Conservation (phyloP, 495 filamentous ascomycete genomes). For the Viridothelium virens region DNA sequence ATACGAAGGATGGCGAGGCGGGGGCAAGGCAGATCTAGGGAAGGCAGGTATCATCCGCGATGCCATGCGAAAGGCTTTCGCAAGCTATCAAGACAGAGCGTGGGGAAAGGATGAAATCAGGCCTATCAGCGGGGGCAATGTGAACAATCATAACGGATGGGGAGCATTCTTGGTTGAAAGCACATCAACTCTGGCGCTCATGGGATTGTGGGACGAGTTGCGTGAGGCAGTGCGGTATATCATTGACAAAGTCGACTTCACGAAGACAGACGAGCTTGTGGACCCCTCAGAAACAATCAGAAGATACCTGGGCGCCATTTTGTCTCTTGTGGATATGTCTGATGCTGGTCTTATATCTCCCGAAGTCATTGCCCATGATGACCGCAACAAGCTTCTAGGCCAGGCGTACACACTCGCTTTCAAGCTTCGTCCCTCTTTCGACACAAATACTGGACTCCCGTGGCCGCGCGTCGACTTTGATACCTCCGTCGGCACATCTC, state of each 20-base stretch:
- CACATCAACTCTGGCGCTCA: slow-evolving; percentile 30
- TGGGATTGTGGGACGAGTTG: slow-evolving; percentile 34
- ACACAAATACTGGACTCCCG: slow-evolving; percentile 31
- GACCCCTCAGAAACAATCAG: slow-evolving; percentile 34
- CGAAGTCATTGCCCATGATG: slow-evolving; percentile 17
- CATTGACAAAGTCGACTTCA: slow-evolving; percentile 28
- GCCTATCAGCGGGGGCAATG: slow-evolving; percentile 26
- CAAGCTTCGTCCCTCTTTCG: slow-evolving; percentile 30
- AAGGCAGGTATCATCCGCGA: slow-evolving; percentile 23
- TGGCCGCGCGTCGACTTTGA: slow-evolving; percentile 34
- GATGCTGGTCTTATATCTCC: slow-evolving; percentile 27
- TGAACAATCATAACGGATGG: slow-evolving; percentile 31
- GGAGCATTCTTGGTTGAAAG: slow-evolving; percentile 34
- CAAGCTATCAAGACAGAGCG: slow-evolving; percentile 25
- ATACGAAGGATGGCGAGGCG: slow-evolving; percentile 25
- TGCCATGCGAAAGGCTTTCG: slow-evolving; percentile 31
- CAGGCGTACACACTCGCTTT: slow-evolving; percentile 29
- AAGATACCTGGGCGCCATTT: slow-evolving; percentile 29
- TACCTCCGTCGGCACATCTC: slow-evolving; percentile 10
- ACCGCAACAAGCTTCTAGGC: slow-evolving; percentile 24
- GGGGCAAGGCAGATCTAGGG: slow-evolving; percentile 4
- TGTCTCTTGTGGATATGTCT: slow-evolving; percentile 29
- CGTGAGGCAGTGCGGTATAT: slow-evolving; percentile 27
- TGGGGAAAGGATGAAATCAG: slow-evolving; percentile 33
- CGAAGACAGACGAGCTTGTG: slow-evolving; percentile 23